Evolutionary conservation across 345 rosid genomes (phyloP), one percentile per base, ranked within the genome.

Genomic region (Barbarea vulgaris): DNA sequence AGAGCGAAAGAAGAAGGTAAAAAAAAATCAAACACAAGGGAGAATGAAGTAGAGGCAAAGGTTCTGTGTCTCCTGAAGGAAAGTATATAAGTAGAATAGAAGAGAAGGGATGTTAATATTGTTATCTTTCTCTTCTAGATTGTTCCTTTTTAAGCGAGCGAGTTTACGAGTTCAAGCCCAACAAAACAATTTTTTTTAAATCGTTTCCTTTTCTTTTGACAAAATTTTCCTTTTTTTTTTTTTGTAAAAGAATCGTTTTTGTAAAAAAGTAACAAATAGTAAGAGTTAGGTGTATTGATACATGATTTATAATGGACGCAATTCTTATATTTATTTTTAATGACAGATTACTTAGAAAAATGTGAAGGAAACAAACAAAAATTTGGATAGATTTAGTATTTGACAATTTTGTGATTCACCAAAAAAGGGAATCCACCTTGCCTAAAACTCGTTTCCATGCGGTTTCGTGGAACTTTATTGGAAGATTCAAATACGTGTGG

Each of bases 71-170:
- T 15, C 6, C 25, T 8, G 50, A 21, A 30, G 39, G 13, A 15
- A 41, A 14, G 66, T 46, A 44, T 63, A 54, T 68, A 33, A 47
- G n/a, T n/a, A n/a, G n/a, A n/a, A n/a, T n/a, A n/a, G n/a, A 7
- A 44, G 44, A 39, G 41, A 42, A 30, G 10, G 46, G 46, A 57
- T 44, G n/a, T n/a, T 27, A 27, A 2, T 27, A 4, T 27, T 28
- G 18, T 0, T 37, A 44, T 44, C 7, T 33, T 33, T 34, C 27
- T 17, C 63, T 74, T 65, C 72, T 74, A 34, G 78, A 74, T 46
- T 44, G 59, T 74, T 65, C 77, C 39, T 37, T 36, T 36, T 55
- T 11, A 21, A 9, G 36, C 28, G 41, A 25, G 64, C 51, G 33
- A 55, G 28, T 4, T 42, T 18, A 68, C 7, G 33, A 14, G 56